Base-by-base conservation (phyloP, 345 rosid species). In the Hibiscus syriacus region DNA sequence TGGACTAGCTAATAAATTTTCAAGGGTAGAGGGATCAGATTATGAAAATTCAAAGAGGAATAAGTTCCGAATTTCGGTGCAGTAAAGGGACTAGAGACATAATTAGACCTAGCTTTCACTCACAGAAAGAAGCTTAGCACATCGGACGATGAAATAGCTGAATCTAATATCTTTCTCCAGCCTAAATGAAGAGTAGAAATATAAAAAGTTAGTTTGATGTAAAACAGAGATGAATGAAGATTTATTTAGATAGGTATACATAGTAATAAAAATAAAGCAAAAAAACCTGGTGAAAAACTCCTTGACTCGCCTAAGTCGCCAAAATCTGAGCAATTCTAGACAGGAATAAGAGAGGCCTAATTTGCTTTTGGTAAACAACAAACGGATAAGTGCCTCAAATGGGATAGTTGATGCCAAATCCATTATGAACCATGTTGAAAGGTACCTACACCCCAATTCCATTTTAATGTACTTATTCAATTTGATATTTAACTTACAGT, bases 371-470 rank as follows among this genome's bases (percentile, higher is more conserved):
- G 91, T 94, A 0, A 91, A 83, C 83, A 89, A 59, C 69, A 85
- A 72, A 76, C 80, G 84, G 30, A 81, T 88, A 5, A 90, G 20
- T 65, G 78, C 70, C 50, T 84, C 94, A 72, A 82, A 93, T 22
- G 98, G 98, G 53, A 90, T 68, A 7, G 97, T 93, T 19, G 98
- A 93, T 66, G 92, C 96, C 77, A 90, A 91, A 66, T 93, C 98
- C 97, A 93, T 89, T 77, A 90, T 53, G 75, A 93, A 89, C 95
- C 97, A 89, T 2, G 97, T 80, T 4, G 96, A 87, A 16, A 93
- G 74, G 79, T 93, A 93, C 82, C 98, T 87, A 43, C 13, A 38
- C 14, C 16, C 41, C 68, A 54, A n/a, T 8, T 4, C 29, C 17
- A 20, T 1, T n/a, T n/a, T n/a, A n/a, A n/a, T n/a, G n/a, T n/a